phyloP scores from a whole-genome alignment of 2,329 filamentous ascomycete genomes.

The Trichoderma citrinoviride region DNA sequence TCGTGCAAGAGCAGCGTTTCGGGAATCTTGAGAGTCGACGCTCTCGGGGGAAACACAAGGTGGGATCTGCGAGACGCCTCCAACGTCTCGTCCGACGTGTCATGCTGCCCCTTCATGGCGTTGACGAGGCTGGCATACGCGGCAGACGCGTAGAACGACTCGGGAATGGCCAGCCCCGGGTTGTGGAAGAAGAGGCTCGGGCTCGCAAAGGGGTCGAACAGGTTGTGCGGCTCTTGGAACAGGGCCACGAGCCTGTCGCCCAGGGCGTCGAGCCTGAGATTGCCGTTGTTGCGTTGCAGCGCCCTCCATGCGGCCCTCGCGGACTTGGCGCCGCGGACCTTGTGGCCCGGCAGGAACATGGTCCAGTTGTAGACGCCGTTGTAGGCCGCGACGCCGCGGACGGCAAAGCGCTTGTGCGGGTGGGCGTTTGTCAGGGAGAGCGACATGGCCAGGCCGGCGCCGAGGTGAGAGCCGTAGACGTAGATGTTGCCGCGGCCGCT shows the following conservation, averaged over 20 bases:
- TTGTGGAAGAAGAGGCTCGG: conserved; percentile 58
- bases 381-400: conserved; percentile 54
- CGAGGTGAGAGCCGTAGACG: conserved; percentile 57
- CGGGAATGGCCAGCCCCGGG: conserved; percentile 46
- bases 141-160: conserved; percentile 41
- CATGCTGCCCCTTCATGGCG: conserved; percentile 28
- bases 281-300: conserved; percentile 22
- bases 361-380: conserved; percentile 67
- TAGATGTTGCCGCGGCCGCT: conserved; percentile 39
- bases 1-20: conserved; percentile 49
- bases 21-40: conserved; percentile 50
- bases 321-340: conserved; percentile 37
- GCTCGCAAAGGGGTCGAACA: conserved; percentile 61
- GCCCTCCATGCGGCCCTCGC: neutral
- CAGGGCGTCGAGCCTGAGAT: conserved; percentile 39
- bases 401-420: conserved; percentile 41
- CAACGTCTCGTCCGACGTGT: neutral
- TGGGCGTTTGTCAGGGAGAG: conserved; percentile 57
- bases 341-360: conserved; percentile 55
- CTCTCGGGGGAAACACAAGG: conserved; percentile 48
- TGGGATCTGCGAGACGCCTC: conserved; percentile 42
- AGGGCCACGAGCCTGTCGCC: conserved; percentile 39
- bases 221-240: conserved; percentile 47
- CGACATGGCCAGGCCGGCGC: conserved; percentile 55
- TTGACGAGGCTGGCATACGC: conserved; percentile 30